Evolutionary conservation across 2,329 filamentous ascomycete species (phyloP).

Genomic region (Chrysoporthe deuterocubensis): DNA sequence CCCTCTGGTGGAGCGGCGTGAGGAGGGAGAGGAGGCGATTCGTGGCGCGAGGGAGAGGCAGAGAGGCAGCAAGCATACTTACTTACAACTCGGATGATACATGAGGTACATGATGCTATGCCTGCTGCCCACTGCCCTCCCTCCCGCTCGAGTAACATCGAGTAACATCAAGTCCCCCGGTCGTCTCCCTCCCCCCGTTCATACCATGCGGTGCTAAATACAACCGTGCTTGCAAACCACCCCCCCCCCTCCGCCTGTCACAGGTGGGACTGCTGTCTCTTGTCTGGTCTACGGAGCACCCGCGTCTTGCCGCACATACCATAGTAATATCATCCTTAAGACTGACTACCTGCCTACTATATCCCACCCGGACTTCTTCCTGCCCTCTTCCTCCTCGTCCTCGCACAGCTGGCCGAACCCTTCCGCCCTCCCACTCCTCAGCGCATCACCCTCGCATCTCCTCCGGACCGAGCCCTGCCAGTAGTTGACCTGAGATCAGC

Average conservation of each 20-base stretch:
- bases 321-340: not conserved
- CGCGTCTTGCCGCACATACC: conserved; percentile 10
- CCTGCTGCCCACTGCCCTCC: not conserved
- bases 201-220: conserved; percentile 7
- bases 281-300: not conserved
- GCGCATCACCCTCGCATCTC: too few relatives aligned
- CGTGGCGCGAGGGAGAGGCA: not conserved
- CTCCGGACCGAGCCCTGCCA: not conserved
- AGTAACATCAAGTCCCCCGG: not conserved
- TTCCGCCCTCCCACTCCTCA: not conserved
- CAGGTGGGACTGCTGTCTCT: not conserved
- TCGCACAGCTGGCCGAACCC: not conserved
- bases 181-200: not conserved
- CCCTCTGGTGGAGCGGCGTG: not conserved
- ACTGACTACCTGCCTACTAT: not conserved
- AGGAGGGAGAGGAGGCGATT: not conserved
- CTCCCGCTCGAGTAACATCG: conserved; percentile 1
- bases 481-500: not conserved
- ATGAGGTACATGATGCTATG: not conserved
- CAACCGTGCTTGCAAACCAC: not conserved
- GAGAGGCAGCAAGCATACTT: not conserved
- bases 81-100: not conserved
- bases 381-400: not conserved
- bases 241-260: not conserved
- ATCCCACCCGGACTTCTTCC: conserved; percentile 2